phyloP scores from a whole-genome alignment of 2,329 filamentous ascomycete species.

The Colletotrichum agaves region DNA sequence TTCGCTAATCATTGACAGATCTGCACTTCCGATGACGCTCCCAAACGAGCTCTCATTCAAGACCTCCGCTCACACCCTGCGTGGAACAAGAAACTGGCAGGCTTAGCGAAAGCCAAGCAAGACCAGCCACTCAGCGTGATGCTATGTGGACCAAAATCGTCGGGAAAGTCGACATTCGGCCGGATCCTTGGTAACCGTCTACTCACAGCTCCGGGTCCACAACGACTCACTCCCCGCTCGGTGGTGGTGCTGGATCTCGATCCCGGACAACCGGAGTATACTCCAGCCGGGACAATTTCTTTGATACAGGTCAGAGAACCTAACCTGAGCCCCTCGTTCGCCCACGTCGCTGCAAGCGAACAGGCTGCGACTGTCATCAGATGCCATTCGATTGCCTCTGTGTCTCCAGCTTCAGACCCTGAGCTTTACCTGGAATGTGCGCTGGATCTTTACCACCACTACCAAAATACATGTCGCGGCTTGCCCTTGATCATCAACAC shows the following conservation, averaged over 20 bases:
- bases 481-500: constrained; percentile 77
- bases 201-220: constrained; percentile 58
- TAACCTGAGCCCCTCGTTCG: constrained; percentile 75
- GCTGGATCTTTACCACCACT: constrained; percentile 69
- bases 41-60: constrained; percentile 61
- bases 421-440: constrained; percentile 74
- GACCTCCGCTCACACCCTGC: constrained; percentile 66
- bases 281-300: constrained; percentile 75
- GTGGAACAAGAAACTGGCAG: constrained; percentile 70
- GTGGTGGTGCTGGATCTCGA: constrained; percentile 76
- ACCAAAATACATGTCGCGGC: constrained; percentile 54
- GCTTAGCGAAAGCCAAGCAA: constrained; percentile 51
- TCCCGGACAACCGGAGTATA: constrained; percentile 81
- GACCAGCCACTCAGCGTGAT: constrained; percentile 58
- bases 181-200: constrained; percentile 74
- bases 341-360: constrained; percentile 59
- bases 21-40: constrained; percentile 62
- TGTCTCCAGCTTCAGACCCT: constrained; percentile 73
- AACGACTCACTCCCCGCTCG: constrained; percentile 39
- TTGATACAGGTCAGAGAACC: constrained; percentile 69
- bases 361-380: constrained; percentile 55
- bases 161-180: constrained; percentile 81
- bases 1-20: constrained; percentile 55
- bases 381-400: constrained; percentile 73
- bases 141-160: constrained; percentile 76